phyloP scores from a whole-genome alignment of 352 stramenopile genomes.

The Pythium dissotocum region DNA sequence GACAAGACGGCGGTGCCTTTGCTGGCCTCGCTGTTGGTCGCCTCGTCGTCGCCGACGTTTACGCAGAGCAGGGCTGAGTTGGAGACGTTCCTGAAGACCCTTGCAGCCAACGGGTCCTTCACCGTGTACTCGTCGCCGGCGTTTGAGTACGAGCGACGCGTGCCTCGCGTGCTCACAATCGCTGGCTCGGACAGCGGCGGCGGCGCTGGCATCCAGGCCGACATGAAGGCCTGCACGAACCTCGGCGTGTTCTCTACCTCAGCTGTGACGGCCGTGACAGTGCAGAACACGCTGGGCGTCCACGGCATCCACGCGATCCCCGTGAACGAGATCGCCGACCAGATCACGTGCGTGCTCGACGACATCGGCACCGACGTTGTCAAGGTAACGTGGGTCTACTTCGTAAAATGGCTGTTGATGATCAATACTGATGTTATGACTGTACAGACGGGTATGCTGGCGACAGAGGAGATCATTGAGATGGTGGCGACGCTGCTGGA shows the following conservation, averaged over 20 bases:
- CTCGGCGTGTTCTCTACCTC: conserved; percentile 83
- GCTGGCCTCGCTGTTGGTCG: conserved; percentile 5
- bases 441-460: conserved; percentile 89
- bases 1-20: background rate
- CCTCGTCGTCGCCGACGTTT: background rate
- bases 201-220: conserved; percentile 91
- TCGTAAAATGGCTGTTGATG: background rate
- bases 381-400: no score
- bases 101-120: conserved; percentile 18
- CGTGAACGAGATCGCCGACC: conserved; percentile 61
- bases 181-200: conserved; percentile 92
- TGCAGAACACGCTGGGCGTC: conserved; percentile 75
- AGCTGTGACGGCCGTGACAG: conserved; percentile 92
- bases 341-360: conserved; percentile 86
- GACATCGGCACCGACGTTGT: conserved; percentile 89
- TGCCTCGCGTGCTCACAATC: conserved; percentile 86
- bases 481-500: conserved; percentile 64
- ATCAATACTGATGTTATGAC: no score
- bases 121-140: conserved; percentile 8
- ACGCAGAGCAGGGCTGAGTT: conserved; percentile 26
- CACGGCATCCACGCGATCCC: conserved; percentile 54
- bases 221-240: conserved; percentile 90
- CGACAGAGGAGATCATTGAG: conserved; percentile 75
- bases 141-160: background rate
- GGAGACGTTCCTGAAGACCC: conserved; percentile 29